Conservation (phyloP, 176 grass and related monocot species). For the Hordeum vulgare region MorexV3_pseudomolecules_assembly NC_058522.1:21224773-21225272, state of each 20-base stretch:
- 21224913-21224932: not conserved
- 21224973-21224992: not conserved
- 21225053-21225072: not conserved
- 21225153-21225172: not conserved
- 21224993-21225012: not conserved
- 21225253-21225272: not conserved
- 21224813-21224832: not conserved
- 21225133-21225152: not conserved
- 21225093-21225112: not conserved
- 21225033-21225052: not conserved
- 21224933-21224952: not conserved
- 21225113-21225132: not conserved
- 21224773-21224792: not conserved
- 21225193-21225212: too few species aligned
- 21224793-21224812: not conserved
- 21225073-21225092: not conserved
- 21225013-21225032: not conserved
- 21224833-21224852: not conserved
- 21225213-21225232: not conserved
- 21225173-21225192: not conserved
- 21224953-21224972: not conserved
- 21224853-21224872: not conserved
- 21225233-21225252: not conserved
- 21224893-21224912: too few species aligned
- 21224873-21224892: too few species aligned